Evolutionary conservation across 108 stramenopile genomes (phyloP).

Genomic region (Nitzschia sp.): DNA sequence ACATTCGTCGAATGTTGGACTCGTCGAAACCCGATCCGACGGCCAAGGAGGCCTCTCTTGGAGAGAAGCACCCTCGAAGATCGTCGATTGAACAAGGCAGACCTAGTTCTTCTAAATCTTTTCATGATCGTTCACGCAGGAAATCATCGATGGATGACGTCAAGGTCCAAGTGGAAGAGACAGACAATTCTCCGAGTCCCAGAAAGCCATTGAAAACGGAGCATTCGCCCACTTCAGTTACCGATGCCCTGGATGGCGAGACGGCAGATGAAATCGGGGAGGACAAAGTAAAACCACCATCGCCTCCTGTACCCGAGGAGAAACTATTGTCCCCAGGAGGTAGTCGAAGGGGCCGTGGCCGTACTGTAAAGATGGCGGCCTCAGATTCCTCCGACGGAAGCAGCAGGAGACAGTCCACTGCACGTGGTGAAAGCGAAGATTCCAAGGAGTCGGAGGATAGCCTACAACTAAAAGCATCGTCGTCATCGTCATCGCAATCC

Average conservation of each 20-base stretch:
- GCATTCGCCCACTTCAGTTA: not conserved
- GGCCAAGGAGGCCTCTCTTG: too few relatives aligned
- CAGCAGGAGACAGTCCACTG: not conserved
- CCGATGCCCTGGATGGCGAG: too few relatives aligned
- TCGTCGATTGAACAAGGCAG: too few relatives aligned
- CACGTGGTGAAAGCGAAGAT: not conserved
- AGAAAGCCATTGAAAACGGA: not conserved
- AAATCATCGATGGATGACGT: not conserved
- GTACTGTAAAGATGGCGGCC: not conserved
- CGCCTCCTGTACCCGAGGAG: not conserved
- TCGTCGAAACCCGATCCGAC: not conserved
- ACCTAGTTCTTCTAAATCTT: too few relatives aligned
- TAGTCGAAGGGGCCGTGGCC: not conserved
- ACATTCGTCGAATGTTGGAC: constrained; percentile 9
- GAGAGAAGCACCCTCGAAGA: too few relatives aligned
- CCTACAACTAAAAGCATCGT: not conserved
- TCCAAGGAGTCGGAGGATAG: not conserved
- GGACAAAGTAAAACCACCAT: too few relatives aligned
- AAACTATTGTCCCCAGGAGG: not conserved
- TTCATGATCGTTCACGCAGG: too few relatives aligned
- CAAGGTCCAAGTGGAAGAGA: not conserved
- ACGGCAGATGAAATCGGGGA: too few relatives aligned
- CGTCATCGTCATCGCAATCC: too few relatives aligned
- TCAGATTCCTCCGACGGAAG: not conserved
- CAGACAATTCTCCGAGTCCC: too few relatives aligned